Evolutionary conservation across 768 basidiomycete genomes (phyloP).

Genomic region (Dioszegia hungarica): DNA sequence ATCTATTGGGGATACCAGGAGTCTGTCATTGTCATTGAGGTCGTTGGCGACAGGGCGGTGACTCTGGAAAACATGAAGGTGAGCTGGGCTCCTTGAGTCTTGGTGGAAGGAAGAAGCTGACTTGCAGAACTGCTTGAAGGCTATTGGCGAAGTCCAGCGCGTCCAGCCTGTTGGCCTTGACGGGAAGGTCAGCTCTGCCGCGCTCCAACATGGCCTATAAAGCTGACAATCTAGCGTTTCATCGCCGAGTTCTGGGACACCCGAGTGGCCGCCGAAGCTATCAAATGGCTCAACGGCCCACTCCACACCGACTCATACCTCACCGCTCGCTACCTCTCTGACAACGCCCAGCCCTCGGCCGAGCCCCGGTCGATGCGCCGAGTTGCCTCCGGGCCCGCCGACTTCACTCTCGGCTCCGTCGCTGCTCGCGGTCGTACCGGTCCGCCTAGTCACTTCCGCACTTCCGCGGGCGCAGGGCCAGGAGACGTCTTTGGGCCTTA

Average conservation of each 20-base stretch:
- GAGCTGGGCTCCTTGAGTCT: background rate
- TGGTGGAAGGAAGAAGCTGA: background rate
- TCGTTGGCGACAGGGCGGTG: slow-evolving; percentile 11
- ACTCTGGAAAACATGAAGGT: slow-evolving; percentile 16
- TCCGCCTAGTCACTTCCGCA: background rate
- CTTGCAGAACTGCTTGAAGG: slow-evolving; percentile 2
- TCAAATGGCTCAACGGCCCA: slow-evolving; percentile 12
- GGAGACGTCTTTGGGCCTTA: slow-evolving; percentile 7
- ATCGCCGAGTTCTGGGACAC: slow-evolving; percentile 37
- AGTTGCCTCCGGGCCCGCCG: background rate
- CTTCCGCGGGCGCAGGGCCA: background rate
- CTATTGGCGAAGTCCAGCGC: slow-evolving; percentile 18
- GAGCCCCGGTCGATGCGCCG: background rate
- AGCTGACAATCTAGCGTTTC: slow-evolving; percentile 15
- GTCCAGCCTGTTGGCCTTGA: slow-evolving; percentile 15
- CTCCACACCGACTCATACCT: slow-evolving; percentile 9
- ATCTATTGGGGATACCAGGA: slow-evolving; percentile 13
- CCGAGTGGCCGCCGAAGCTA: slow-evolving; percentile 22
- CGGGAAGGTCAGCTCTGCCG: slow-evolving; percentile 16
- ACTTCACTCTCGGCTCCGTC: slow-evolving; percentile 6
- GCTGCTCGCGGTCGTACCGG: background rate
- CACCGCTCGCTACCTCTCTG: slow-evolving; percentile 2
- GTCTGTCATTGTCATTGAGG: slow-evolving; percentile 18
- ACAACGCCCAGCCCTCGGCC: background rate
- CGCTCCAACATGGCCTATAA: background rate